Conservation (phyloP, 768 basidiomycete genomes). For the Kwoniella botswanensis region DNA sequence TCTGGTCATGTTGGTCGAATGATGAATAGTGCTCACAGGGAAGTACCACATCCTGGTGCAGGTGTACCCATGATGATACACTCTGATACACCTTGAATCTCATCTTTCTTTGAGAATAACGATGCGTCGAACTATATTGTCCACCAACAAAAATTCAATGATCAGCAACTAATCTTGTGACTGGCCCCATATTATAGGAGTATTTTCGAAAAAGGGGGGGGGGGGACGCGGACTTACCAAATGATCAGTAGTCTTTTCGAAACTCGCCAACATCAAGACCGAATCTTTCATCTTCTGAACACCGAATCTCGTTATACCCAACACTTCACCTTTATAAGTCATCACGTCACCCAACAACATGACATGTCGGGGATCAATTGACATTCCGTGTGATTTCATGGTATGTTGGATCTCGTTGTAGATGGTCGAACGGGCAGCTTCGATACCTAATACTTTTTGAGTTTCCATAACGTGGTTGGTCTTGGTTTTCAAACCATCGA, state of each 20-base stretch:
- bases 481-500: conserved; percentile 86
- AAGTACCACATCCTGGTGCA: conserved; percentile 90
- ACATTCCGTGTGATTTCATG: conserved; percentile 97
- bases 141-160: conserved; percentile 1
- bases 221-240: conserved; percentile 59
- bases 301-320: conserved; percentile 98
- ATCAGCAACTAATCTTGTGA: background rate
- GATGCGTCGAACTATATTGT: conserved; percentile 78
- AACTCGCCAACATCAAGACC: conserved; percentile 97
- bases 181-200: too few relatives aligned
- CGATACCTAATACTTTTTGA: conserved; percentile 93
- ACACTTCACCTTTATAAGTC: conserved; percentile 98
- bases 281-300: conserved; percentile 98
- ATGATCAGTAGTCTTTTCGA: conserved; percentile 99
- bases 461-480: conserved; percentile 98
- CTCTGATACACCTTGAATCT: conserved; percentile 95
- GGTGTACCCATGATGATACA: conserved; percentile 99
- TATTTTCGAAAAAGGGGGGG: background rate
- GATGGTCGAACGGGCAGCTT: conserved; percentile 91
- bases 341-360: conserved; percentile 99
- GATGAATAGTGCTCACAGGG: conserved; percentile 66
- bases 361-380: conserved; percentile 96
- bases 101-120: conserved; percentile 92
- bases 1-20: too few relatives aligned
- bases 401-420: conserved; percentile 97